phyloP scores from a whole-genome alignment of 176 grass and related monocot genomes.

The Eragrostis nindensis region DNA sequence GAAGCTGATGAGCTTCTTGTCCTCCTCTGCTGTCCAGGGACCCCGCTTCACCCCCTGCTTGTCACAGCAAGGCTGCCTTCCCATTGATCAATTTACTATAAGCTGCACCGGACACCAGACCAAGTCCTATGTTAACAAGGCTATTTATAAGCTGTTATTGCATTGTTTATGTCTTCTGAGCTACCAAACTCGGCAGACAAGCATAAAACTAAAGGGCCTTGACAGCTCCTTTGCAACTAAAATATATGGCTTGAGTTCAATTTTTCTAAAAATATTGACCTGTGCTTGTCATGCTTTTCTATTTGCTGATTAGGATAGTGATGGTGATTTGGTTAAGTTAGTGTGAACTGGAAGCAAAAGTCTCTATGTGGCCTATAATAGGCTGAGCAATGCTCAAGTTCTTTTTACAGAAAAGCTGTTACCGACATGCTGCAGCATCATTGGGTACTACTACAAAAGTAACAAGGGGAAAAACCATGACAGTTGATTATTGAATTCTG shows the following conservation, averaged over 20 bases:
- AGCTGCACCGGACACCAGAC: slow-evolving; percentile 23
- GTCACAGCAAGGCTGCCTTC: slow-evolving; percentile 78
- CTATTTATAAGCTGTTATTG: slow-evolving; percentile 26
- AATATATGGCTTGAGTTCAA: slow-evolving; percentile 30
- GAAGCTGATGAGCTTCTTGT: slow-evolving; percentile 79
- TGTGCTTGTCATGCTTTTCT: slow-evolving; percentile 35
- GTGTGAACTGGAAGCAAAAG: slow-evolving; percentile 47
- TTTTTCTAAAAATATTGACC: not conserved
- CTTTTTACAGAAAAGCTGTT: slow-evolving; percentile 6
- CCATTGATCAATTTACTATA: slow-evolving; percentile 50
- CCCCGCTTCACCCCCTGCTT: slow-evolving; percentile 72
- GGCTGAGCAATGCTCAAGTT: not conserved
- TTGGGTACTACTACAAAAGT: not conserved
- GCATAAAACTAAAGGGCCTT: slow-evolving; percentile 29
- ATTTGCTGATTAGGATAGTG: slow-evolving; percentile 25
- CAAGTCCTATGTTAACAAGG: slow-evolving; percentile 25
- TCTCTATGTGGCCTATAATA: slow-evolving; percentile 15
- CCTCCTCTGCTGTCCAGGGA: slow-evolving; percentile 77
- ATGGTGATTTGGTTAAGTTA: slow-evolving; percentile 21
- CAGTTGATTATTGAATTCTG: not conserved
- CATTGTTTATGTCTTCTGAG: slow-evolving; percentile 21
- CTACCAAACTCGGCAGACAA: slow-evolving; percentile 48
- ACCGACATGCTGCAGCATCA: not conserved
- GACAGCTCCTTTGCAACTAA: slow-evolving; percentile 47
- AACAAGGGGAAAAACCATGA: not conserved